phyloP scores from a whole-genome alignment of 2,329 filamentous ascomycete species.

The Uncinocarpus reesii region DNA sequence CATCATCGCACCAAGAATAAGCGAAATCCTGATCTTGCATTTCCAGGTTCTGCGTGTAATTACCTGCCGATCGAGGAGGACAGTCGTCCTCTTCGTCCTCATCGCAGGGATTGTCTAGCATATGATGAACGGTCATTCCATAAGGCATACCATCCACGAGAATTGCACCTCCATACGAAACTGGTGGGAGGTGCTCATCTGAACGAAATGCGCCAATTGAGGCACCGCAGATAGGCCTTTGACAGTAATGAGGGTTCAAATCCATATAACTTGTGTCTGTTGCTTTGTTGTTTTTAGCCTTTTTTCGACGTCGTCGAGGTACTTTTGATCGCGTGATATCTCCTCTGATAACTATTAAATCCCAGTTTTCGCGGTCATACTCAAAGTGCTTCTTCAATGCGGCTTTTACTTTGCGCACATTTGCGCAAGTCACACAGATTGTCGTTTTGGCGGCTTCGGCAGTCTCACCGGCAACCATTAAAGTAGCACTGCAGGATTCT shows the following conservation, averaged over 20 bases:
- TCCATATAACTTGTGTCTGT: conserved; percentile 24
- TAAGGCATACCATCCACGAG: conserved; percentile 74
- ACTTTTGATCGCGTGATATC: conserved; percentile 48
- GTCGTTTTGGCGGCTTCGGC: conserved; percentile 49
- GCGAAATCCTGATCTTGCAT: conserved; percentile 24
- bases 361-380: conserved; percentile 46
- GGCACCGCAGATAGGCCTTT: conserved; percentile 69
- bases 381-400: conserved; percentile 49
- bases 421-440: conserved; percentile 54
- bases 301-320: conserved; percentile 33
- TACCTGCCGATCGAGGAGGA: conserved; percentile 37
- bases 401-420: conserved; percentile 47
- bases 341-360: conserved; percentile 52
- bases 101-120: conserved; percentile 61
- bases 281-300: conserved; percentile 25
- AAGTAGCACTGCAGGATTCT: conserved; percentile 51
- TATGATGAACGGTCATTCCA: conserved; percentile 94
- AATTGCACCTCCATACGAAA: conserved; percentile 81
- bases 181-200: conserved; percentile 75
- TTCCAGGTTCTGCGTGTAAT: conserved; percentile 23
- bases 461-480: conserved; percentile 51
- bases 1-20: conserved; percentile 32
- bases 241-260: conserved; percentile 65
- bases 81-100: conserved; percentile 39
- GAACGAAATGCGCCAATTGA: conserved; percentile 87